phyloP scores from a whole-genome alignment of 2,329 filamentous ascomycete genomes.

The Talaromyces sp. region DNA sequence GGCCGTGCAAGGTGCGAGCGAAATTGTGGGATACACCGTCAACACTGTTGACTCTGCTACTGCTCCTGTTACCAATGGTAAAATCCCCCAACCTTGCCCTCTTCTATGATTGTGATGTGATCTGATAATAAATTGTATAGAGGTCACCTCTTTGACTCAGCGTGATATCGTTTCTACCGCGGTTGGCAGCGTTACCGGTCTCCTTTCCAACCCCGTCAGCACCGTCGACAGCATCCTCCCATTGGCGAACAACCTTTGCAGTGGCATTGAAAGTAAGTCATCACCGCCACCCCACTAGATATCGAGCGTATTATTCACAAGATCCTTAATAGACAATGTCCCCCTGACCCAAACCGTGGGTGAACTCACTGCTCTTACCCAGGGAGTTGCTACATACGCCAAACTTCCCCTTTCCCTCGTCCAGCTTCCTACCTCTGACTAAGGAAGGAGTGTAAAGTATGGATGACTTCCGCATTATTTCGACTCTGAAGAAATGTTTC shows the following conservation, averaged over 20 bases:
- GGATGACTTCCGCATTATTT: not conserved
- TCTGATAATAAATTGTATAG: not conserved
- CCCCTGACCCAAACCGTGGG: slow-evolving; percentile 6
- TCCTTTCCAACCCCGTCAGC: slow-evolving; percentile 10
- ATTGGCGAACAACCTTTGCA: slow-evolving; percentile 14
- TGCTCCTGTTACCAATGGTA: slow-evolving; percentile 3
- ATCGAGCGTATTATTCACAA: not conserved
- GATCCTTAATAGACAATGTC: slow-evolving; percentile 1
- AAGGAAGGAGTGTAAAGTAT: not conserved
- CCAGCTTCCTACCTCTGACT: slow-evolving; percentile 2
- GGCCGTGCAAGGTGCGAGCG: not conserved
- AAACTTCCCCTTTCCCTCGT: slow-evolving; percentile 9
- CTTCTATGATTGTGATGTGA: too few relatives aligned
- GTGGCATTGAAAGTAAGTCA: slow-evolving; percentile 9
- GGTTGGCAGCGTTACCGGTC: not conserved
- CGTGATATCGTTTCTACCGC: slow-evolving; percentile 9
- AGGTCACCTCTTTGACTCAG: not conserved
- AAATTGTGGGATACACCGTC: slow-evolving; percentile 4
- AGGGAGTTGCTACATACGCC: slow-evolving; percentile 10
- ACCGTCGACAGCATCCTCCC: not conserved
- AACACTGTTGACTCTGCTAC: not conserved
- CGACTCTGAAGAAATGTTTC: not conserved
- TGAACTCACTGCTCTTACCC: slow-evolving; percentile 11
- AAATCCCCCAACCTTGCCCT: not conserved
- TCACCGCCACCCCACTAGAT: not conserved